Evolutionary conservation across 768 basidiomycete genomes (phyloP), one percentile per base, ranked within the genome.

Genomic region (Cystobasidium ongulense): DNA sequence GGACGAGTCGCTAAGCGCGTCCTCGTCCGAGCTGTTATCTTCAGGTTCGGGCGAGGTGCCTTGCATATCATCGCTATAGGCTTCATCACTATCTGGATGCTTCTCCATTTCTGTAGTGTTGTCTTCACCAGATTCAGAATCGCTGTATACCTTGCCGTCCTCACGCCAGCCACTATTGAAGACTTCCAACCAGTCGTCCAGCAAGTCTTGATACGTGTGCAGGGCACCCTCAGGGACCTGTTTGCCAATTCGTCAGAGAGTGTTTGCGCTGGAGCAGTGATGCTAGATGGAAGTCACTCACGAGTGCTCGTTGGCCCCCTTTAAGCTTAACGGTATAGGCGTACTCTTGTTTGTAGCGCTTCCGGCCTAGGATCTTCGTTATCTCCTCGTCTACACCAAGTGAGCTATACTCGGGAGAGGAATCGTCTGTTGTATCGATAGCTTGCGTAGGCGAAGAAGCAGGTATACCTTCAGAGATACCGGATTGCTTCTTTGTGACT

Each of bases 311-410:
- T 21, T 39, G 46, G 25, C 65, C 54, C 11, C 65, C 46, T 8
- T 17, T 25, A 23, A 74, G 29, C 52, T 68, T 74, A 46, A 74
- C 73, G 21, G 46, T 52, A 52, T 74, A 74, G 41, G 39, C 63
- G 50, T 73, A 36, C 21, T 29, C 18, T 43, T 31, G 23, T 27
- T 68, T n/a, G 68, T 33, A 64, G 1, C 18, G 27, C 15, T 50
- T n/a, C n/a, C 53, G 38, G 13, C 72, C 63, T 25, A 73, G 43
- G 10, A 73, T 50, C 72, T 73, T 73, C 29, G 18, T 17, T 25
- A 73, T 73, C 27, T 73, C 72, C 41, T 73, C 72, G 63, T 73
- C 72, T 29, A 62, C 29, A 7, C 57, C 63, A 7, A 73, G 54
- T 23, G 5, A 8, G 5, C 35, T 62, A n/a, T 38, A 43, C 23